Evolutionary conservation across 306 rosid genomes (phyloP).

Genomic region (Oxytropis ochrocephala): DNA sequence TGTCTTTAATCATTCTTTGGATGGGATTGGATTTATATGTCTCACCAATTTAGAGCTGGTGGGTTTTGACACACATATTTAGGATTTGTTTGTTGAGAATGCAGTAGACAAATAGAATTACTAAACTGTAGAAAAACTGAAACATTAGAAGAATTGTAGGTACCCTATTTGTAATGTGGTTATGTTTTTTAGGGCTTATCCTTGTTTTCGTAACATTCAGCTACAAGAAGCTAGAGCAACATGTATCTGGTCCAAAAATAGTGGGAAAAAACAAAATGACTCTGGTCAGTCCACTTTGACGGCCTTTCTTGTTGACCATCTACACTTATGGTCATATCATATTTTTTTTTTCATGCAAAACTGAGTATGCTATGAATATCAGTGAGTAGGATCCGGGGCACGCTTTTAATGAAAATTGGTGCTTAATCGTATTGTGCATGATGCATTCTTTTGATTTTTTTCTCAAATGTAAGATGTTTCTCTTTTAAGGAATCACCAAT

Average conservation of each 20-base stretch:
- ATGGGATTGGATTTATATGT: neutral
- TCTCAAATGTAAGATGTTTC: neutral
- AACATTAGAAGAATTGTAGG: neutral
- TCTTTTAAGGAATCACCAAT: neutral
- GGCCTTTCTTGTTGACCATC: neutral
- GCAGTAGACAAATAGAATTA: neutral
- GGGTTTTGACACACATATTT: neutral
- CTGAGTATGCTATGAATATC: neutral
- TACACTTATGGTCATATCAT: neutral
- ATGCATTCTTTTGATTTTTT: neutral
- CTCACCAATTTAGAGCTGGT: neutral
- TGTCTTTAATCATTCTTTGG: neutral
- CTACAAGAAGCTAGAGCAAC: conserved; percentile 1
- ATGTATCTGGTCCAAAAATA: neutral
- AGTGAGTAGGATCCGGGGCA: neutral
- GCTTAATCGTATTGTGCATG: neutral
- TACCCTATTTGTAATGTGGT: neutral
- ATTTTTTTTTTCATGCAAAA: neutral
- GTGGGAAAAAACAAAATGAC: neutral
- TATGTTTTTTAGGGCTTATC: neutral
- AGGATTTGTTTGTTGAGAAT: neutral
- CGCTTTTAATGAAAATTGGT: neutral
- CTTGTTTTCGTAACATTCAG: neutral
- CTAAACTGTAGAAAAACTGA: neutral
- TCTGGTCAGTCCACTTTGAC: neutral